Conservation (phyloP, 345 rosid genomes). For the Aquilaria sinensis region DNA sequence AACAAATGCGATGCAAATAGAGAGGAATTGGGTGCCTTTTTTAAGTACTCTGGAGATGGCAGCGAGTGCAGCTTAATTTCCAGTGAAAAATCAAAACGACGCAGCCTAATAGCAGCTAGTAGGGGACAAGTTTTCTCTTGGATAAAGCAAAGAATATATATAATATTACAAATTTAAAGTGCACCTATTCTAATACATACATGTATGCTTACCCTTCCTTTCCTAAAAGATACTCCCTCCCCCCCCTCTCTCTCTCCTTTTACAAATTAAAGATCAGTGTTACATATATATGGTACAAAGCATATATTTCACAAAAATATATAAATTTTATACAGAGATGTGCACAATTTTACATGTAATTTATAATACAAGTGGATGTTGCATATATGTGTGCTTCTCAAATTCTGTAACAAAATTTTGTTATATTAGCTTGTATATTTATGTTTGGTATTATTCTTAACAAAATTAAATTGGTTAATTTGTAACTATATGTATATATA, state of each 20-base stretch:
- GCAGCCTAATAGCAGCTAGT: background rate
- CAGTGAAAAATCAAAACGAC: no score
- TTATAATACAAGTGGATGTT: no score
- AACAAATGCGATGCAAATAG: constrained; percentile 90
- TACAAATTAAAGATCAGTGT: background rate
- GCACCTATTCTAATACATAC: constrained; percentile 11
- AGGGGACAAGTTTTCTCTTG: constrained; percentile 17
- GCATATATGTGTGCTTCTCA: no score
- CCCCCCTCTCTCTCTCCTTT: no score
- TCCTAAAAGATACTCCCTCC: constrained; percentile 19
- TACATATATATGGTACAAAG: no score
- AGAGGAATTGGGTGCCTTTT: constrained; percentile 89
- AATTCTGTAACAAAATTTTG: no score
- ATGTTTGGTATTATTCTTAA: no score
- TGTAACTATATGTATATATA: no score
- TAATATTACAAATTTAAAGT: constrained; percentile 3
- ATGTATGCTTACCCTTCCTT: constrained; percentile 8
- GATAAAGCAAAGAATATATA: constrained; percentile 8
- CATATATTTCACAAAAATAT: background rate
- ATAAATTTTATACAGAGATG: constrained; percentile 4
- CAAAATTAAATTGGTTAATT: no score
- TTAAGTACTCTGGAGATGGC: constrained; percentile 36
- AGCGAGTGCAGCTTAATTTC: constrained; percentile 5
- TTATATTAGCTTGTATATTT: no score
- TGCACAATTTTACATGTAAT: background rate